Evolutionary conservation across 2,329 filamentous ascomycete genomes (phyloP), one percentile per base, ranked within the genome.

Genomic region (Ophiostoma australiae): DNA sequence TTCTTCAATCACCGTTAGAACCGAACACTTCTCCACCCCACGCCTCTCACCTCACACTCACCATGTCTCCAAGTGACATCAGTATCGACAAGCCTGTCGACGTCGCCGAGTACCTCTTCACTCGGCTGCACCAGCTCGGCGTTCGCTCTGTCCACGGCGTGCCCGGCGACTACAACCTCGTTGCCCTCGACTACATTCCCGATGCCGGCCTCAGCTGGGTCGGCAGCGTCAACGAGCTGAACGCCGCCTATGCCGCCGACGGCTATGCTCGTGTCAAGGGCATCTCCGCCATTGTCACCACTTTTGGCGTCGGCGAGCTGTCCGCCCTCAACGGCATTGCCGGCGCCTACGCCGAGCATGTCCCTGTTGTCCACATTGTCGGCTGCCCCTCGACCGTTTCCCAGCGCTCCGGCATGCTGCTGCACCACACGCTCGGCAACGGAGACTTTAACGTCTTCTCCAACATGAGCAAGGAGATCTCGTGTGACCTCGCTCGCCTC

Each of bases 401-500:
- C 1, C 76, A 77, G 72, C 74, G 74, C 67, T 72, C 70, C 37
- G 74, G 74, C 67, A 74, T 75, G 71, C 75, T 77, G 70, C 73
- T 77, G 67, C 84, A 86, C 72, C 85, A 87, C 75, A 87, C 85
- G 0, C 81, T 87, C n/a, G 84, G 82, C 27, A 85, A 87, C 74
- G 84, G 88, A 69, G 86, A 90, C 35, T 78, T 75, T 65, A 73
- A 76, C 73, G 91, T 93, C 70, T 97, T 96, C 79, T 85, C 88
- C 75, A 87, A 91, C 77, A 96, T 97, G 90, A 91, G 85, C 78
- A 82, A 85, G 67, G 80, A 87, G 69, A 88, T 96, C 75, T 91
- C 91, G 0, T 91, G 89, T 77, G 87, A 88, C 31, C 84, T 91
- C 55, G 88, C 90, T 70, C 89, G 90, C 76, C 84, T 97, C 71